Conservation (phyloP, 352 stramenopile species). For the Globisporangium yorkense region DNA sequence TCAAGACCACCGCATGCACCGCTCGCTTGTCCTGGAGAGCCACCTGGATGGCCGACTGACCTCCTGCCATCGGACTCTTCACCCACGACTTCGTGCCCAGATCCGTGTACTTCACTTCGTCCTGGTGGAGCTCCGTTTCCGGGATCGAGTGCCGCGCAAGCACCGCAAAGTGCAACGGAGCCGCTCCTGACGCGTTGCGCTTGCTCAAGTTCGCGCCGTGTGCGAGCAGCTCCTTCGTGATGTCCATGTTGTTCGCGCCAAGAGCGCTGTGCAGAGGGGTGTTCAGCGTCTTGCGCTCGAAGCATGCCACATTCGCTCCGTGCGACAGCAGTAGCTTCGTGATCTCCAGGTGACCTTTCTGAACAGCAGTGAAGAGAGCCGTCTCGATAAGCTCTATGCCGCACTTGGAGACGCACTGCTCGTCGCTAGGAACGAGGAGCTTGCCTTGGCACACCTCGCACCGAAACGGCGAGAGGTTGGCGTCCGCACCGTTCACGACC, state of each 20-base stretch:
- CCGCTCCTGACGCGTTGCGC: constrained; percentile 25
- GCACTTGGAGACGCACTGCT: constrained; percentile 28
- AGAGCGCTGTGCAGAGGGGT: constrained; percentile 51
- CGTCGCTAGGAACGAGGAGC: constrained; percentile 5
- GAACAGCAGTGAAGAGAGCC: constrained; percentile 32
- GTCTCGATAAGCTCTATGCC: constrained; percentile 38
- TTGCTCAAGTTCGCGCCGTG: constrained; percentile 42
- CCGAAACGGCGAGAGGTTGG: constrained; percentile 46
- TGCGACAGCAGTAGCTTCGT: constrained; percentile 34
- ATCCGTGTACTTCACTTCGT: constrained; percentile 47
- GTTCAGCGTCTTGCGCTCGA: constrained; percentile 27
- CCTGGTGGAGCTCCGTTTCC: constrained; percentile 37
- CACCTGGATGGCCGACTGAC: constrained; percentile 40
- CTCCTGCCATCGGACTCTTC: background rate
- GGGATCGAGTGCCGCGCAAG: constrained; percentile 40
- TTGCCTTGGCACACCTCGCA: constrained; percentile 29
- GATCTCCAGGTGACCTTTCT: constrained; percentile 25
- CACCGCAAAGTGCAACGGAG: constrained; percentile 45
- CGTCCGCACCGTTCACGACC: constrained; percentile 28
- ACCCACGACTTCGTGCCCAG: background rate
- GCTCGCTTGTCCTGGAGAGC: constrained; percentile 41
- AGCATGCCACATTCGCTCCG: constrained; percentile 33
- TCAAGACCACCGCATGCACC: constrained; percentile 34
- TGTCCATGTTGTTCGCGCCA: constrained; percentile 26
- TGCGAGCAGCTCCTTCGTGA: constrained; percentile 37